phyloP scores from a whole-genome alignment of 140 eudicot genomes.

The Flaveria floridana region DNA sequence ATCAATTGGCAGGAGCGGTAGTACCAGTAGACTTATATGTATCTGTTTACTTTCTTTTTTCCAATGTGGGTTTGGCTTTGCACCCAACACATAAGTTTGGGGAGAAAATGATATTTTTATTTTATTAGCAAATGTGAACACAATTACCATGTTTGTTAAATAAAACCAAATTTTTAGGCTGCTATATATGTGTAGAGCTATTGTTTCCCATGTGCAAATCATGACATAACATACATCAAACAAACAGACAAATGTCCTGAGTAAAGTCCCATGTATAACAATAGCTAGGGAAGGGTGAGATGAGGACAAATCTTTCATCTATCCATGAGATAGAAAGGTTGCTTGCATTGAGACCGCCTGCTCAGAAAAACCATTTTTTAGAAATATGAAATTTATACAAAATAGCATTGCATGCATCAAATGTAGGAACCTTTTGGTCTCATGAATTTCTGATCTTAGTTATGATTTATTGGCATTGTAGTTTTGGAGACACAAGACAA shows the following conservation, averaged over 20 bases:
- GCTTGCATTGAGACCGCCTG: too few relatives aligned
- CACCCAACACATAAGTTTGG: neutral
- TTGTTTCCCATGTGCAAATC: slow-evolving; percentile 27
- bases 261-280: too few relatives aligned
- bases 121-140: slow-evolving; percentile 14
- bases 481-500: slow-evolving; percentile 14
- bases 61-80: neutral
- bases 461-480: slow-evolving; percentile 18
- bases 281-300: too few relatives aligned
- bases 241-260: too few relatives aligned
- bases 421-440: slow-evolving; percentile 18
- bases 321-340: too few relatives aligned
- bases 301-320: too few relatives aligned
- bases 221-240: neutral
- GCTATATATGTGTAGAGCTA: slow-evolving; percentile 1
- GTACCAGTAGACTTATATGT: neutral
- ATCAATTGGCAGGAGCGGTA: neutral
- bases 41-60: neutral
- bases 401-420: neutral
- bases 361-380: too few relatives aligned
- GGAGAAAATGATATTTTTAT: neutral
- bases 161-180: neutral
- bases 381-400: too few relatives aligned
- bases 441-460: neutral
- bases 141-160: slow-evolving; percentile 10